These are phyloP conservation scores for Dothideomycetes sp. DNA, from an alignment of 2,329 filamentous ascomycete species.

Conservation along the genomic window DNA sequence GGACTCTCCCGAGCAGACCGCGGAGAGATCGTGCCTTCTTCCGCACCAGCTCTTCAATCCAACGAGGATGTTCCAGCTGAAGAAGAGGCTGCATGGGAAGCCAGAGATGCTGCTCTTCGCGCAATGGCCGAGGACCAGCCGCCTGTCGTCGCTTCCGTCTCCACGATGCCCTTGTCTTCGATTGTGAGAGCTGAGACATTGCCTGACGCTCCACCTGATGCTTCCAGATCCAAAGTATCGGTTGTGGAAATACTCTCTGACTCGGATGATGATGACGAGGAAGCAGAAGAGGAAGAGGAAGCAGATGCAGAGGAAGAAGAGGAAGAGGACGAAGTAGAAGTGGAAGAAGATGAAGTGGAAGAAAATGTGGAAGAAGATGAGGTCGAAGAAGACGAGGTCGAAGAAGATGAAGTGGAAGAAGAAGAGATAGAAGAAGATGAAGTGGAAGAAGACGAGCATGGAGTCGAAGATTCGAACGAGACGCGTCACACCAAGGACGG, in stretches of 20 bases:
- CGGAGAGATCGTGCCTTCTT: no score
- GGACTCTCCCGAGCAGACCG: no score
- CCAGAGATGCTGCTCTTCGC: neutral
- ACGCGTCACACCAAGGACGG: no score
- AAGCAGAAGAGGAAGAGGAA: neutral
- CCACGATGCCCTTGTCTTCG: neutral
- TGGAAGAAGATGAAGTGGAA: conserved; percentile 5
- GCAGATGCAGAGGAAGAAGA: conserved; percentile 7
- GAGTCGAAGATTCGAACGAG: neutral
- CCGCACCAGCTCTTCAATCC: no score
- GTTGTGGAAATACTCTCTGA: neutral
- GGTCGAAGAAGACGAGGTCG: neutral
- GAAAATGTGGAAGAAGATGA: conserved; percentile 5
- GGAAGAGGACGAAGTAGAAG: conserved; percentile 5
- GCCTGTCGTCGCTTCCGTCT: neutral
- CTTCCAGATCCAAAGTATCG: neutral
- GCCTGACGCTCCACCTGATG: neutral
- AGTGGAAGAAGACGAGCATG: neutral
- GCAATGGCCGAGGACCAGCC: neutral
- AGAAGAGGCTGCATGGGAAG: conserved; percentile 2
- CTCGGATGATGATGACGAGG: conserved; percentile 5
- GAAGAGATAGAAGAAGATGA: neutral
- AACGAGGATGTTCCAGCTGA: no score
- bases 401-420: neutral
- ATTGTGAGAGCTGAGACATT: neutral